Evolutionary conservation across 2,329 filamentous ascomycete species (phyloP).

Genomic region (Fusarium keratoplasticum): DNA sequence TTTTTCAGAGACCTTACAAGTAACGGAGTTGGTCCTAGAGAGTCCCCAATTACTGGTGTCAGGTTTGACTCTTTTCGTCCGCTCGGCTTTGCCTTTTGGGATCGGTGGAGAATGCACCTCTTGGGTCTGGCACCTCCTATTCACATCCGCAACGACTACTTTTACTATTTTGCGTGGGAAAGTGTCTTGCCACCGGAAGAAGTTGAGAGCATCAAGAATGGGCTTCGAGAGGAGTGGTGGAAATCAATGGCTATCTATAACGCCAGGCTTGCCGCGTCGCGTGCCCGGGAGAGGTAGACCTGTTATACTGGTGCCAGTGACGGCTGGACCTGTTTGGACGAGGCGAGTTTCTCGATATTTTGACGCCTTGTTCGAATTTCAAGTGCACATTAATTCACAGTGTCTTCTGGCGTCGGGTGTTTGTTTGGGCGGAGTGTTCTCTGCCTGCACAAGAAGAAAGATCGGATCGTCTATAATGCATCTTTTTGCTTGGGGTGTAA

Average conservation of each 20-base stretch:
- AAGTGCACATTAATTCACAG: background rate
- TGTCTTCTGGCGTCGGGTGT: background rate
- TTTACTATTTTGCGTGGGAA: background rate
- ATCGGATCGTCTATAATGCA: no score
- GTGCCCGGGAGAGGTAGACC: background rate
- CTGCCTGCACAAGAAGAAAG: background rate
- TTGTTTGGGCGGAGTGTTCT: background rate
- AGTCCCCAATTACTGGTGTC: slow-evolving; percentile 15
- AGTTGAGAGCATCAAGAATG: background rate
- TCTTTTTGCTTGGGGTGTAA: no score
- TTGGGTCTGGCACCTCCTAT: background rate
- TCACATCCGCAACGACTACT: background rate
- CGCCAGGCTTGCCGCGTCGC: background rate
- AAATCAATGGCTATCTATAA: background rate
- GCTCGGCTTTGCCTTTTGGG: slow-evolving; percentile 35
- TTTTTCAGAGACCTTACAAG: background rate
- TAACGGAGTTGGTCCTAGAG: background rate
- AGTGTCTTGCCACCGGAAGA: slow-evolving; percentile 9
- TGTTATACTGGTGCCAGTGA: background rate
- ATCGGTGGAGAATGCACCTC: slow-evolving; percentile 15
- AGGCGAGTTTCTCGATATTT: background rate
- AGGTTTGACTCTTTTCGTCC: slow-evolving; percentile 30
- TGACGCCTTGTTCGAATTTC: background rate
- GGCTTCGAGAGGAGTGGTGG: background rate
- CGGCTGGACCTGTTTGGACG: background rate